These are phyloP conservation scores for Glomus cerebriforme DNA, from an alignment of 192 early-diverging fungal species.

Conservation along the genomic window DNA sequence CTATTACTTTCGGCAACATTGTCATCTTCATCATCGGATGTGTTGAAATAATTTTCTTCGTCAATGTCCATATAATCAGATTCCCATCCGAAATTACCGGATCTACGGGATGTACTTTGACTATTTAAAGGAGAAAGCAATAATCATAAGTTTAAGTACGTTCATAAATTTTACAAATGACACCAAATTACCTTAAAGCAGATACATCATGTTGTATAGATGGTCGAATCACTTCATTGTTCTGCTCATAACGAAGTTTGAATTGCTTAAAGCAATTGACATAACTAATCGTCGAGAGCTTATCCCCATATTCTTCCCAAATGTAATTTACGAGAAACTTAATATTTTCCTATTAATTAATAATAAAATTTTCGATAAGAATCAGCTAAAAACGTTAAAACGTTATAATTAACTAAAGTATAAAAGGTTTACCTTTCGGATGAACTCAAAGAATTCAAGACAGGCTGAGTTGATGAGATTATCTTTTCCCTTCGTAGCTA, in stretches of 20 bases:
- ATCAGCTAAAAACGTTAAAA: too few relatives aligned
- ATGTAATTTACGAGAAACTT: conserved; percentile 75
- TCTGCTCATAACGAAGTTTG: conserved; percentile 17
- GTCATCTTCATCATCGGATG: conserved; percentile 62
- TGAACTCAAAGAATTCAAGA: conserved; percentile 84
- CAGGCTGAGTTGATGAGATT: conserved; percentile 90
- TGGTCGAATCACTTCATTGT: conserved; percentile 9
- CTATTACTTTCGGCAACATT: conserved; percentile 19
- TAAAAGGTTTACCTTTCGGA: conserved; percentile 49
- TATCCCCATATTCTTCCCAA: conserved; percentile 56
- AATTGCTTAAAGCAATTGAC: conserved; percentile 62
- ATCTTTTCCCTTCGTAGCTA: conserved; percentile 66
- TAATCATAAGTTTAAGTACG: background rate
- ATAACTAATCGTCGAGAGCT: conserved; percentile 66
- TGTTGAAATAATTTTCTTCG: conserved; percentile 85
- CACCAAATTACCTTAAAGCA: background rate
- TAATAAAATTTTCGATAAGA: background rate
- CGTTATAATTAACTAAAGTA: too few relatives aligned
- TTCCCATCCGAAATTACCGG: conserved; percentile 44
- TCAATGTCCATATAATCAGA: conserved; percentile 63
- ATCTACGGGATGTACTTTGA: conserved; percentile 19
- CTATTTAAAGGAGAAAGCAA: background rate
- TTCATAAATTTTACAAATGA: background rate
- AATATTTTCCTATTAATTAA: conserved; percentile 53
- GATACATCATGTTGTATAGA: background rate